A percentile compares a stretch with the other conserved stretches of the same genome.
These are phyloP conservation scores for Aspergillus hancockii DNA, from an alignment of 495 filamentous ascomycete genomes.

Conservation along the genomic window DNA sequence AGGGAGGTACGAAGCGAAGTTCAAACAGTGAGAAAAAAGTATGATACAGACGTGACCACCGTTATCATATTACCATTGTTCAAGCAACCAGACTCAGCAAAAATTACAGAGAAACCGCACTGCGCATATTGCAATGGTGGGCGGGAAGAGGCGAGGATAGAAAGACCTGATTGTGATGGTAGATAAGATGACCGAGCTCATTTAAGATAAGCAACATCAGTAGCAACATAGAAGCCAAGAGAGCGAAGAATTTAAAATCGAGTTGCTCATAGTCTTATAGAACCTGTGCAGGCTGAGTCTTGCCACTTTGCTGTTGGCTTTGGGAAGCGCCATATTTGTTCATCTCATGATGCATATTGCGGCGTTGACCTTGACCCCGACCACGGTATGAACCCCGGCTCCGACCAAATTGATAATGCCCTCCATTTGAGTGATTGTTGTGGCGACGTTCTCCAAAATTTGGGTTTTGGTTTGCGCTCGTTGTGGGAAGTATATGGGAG, in stretches of 20 bases:
- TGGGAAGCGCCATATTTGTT: slow-evolving; percentile 31
- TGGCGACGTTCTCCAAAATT: slow-evolving; percentile 41
- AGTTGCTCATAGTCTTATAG: slow-evolving; percentile 14
- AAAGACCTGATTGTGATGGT: background rate
- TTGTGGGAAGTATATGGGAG: slow-evolving; percentile 30
- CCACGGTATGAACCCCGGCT: slow-evolving; percentile 45
- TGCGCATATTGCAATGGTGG: background rate
- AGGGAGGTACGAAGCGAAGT: background rate
- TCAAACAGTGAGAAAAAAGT: background rate
- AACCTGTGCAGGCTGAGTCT: slow-evolving; percentile 37
- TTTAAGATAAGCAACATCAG: background rate
- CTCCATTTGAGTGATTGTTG: slow-evolving; percentile 37
- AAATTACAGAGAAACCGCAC: background rate
- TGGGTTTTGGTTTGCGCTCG: slow-evolving; percentile 23
- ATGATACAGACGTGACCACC: slow-evolving; percentile 9
- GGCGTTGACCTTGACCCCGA: slow-evolving; percentile 48
- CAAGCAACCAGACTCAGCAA: background rate
- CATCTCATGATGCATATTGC: slow-evolving; percentile 35
- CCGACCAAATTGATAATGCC: slow-evolving; percentile 38
- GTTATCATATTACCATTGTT: slow-evolving; percentile 9
- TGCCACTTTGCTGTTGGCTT: slow-evolving; percentile 29
- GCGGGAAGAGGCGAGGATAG: background rate
- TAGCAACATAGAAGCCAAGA: background rate
- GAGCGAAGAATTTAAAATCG: background rate
- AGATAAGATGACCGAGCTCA: background rate